These are phyloP conservation scores for Neoboletus magnificus DNA, from an alignment of 768 basidiomycete species.

Conservation along the genomic window DNA sequence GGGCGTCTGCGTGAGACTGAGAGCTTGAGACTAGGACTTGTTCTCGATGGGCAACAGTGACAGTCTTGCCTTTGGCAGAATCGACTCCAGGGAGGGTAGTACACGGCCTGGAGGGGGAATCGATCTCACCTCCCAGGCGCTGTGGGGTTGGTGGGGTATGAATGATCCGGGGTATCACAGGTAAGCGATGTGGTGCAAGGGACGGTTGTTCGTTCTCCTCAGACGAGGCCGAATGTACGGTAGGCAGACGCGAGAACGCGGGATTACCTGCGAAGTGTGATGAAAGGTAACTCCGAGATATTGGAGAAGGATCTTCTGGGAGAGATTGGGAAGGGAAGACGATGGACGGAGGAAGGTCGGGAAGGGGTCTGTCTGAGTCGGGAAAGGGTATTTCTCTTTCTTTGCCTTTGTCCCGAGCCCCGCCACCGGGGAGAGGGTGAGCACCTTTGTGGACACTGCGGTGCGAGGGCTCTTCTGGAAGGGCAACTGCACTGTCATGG, in stretches of 20 bases:
- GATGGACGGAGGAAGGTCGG: conserved; percentile 11
- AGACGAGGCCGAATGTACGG: conserved; percentile 25
- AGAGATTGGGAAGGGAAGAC: conserved; percentile 22
- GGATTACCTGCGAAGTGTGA: conserved; percentile 10
- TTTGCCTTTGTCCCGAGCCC: conserved; percentile 27
- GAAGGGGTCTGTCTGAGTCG: conserved; percentile 4
- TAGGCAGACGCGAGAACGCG: conserved; percentile 16
- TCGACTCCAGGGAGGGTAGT: conserved; percentile 8
- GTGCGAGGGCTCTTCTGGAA: conserved; percentile 25
- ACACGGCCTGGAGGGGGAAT: conserved; percentile 2
- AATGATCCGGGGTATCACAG: conserved; percentile 31
- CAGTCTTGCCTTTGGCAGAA: conserved; percentile 13
- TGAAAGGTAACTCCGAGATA: conserved; percentile 12
- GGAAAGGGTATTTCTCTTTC: conserved; percentile 14
- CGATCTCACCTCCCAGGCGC: conserved; percentile 19
- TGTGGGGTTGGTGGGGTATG: conserved; percentile 39
- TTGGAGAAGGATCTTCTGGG: conserved; percentile 14
- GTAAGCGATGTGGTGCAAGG: conserved; percentile 25
- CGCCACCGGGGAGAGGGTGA: conserved; percentile 11
- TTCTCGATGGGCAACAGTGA: conserved; percentile 22
- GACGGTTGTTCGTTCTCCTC: conserved; percentile 28
- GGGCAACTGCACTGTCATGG: conserved; percentile 34
- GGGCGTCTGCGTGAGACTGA: conserved; percentile 11
- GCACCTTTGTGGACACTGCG: conserved; percentile 8
- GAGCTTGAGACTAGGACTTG: conserved; percentile 27